These are phyloP conservation scores for Chenopodium berlandieri DNA, from an alignment of 148 eudicot species.

Conservation along the genomic window DNA sequence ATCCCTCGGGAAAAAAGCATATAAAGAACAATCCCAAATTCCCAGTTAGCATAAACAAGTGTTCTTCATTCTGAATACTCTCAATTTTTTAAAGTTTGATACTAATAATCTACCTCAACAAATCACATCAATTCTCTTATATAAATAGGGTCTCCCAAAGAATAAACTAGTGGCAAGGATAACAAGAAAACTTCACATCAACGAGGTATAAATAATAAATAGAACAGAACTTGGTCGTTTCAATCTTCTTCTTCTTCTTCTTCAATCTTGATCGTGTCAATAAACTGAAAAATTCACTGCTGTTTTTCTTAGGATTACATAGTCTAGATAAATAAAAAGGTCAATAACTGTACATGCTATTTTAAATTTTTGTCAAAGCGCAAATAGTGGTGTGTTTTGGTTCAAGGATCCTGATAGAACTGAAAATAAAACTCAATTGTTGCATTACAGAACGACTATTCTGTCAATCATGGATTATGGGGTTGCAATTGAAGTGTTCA, in stretches of 20 bases:
- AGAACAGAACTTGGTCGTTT: too few relatives aligned
- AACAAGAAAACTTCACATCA: not conserved
- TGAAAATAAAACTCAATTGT: too few relatives aligned
- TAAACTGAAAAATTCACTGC: too few relatives aligned
- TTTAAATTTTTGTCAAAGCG: not conserved
- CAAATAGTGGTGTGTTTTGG: not conserved
- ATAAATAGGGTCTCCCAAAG: not conserved
- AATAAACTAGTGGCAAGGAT: not conserved
- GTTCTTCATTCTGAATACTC: not conserved
- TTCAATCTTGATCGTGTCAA: too few relatives aligned
- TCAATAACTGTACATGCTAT: not conserved
- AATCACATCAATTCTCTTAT: not conserved
- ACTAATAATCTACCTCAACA: not conserved
- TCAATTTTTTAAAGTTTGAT: not conserved
- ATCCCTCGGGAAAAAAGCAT: not conserved
- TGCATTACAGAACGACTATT: too few relatives aligned
- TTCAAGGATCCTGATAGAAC: not conserved
- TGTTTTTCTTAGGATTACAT: too few relatives aligned
- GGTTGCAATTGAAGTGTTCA: too few relatives aligned
- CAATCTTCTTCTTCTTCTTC: too few relatives aligned
- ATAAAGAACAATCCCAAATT: not conserved
- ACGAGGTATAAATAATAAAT: not conserved
- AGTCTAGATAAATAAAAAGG: not conserved
- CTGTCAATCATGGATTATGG: too few relatives aligned
- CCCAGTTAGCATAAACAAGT: not conserved